Evolutionary conservation across 192 early-diverging fungal species (phyloP), one percentile per base, ranked within the genome.

Genomic region (Spinellus fusiger): DNA sequence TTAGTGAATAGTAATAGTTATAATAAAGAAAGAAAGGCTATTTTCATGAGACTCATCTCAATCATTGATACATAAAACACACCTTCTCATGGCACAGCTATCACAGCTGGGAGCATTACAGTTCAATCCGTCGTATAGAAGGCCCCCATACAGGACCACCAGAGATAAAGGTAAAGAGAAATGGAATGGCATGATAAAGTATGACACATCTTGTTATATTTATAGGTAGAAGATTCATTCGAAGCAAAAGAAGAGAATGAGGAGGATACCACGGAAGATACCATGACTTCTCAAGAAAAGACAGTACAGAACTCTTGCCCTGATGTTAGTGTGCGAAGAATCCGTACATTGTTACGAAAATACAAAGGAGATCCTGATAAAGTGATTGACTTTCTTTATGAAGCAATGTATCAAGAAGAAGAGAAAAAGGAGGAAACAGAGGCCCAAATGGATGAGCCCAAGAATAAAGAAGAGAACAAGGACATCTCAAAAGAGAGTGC

Each of bases 91-190:
- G 34, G 10, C 37, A 12, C 47, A 79, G 79, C 1, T 89, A 89
- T 64, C 88, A 89, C 51, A 84, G 77, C 51, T 89, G 85, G 75
- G 86, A 89, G 56, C 88, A 87, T 61, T 89, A 90, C 46, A 87
- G 84, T 38, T 90, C 88, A 1, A 82, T 90, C 26, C 70, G 87
- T 4, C 88, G 87, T 47, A 72, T 77, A 20, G 67, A 71, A 46
- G 88, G 87, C 0, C 87, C 88, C 16, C 72, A 79, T 22, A 68
- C 64, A 1, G 88, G 88, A 13, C 65, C 75, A 46, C 86, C 88
- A 2, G 66, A 83, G 27, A 86, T 88, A 23, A 81, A 78, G 37
- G 56, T 44, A n/a, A 53, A 18, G 10, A 5, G 53, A 34, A 57
- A 32, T 7, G 51, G 13, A 29, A 52, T 34, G 46, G 49, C 4